Conservation (phyloP, 1,139 yeast genomes). For the Saccharomyces hybrid region DNA sequence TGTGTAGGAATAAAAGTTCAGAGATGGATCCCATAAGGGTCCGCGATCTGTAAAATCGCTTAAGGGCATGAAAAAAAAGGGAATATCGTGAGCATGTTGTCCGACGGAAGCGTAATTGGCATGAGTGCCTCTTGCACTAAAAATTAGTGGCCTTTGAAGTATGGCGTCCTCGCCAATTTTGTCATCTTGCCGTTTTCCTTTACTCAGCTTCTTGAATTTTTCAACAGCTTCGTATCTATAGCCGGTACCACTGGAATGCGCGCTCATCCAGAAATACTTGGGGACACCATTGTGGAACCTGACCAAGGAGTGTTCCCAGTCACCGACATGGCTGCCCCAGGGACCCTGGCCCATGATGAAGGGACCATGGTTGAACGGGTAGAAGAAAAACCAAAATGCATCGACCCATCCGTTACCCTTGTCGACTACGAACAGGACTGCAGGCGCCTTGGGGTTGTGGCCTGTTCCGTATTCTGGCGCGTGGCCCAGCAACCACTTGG, state of each 20-base stretch:
- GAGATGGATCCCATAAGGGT: constrained; percentile 82
- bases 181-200: constrained; percentile 14
- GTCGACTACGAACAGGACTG: constrained; percentile 71
- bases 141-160: constrained; percentile 55
- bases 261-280: constrained; percentile 87
- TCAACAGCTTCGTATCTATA: constrained; percentile 67
- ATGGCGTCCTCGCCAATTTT: neutral
- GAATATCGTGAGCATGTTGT: constrained; percentile 86
- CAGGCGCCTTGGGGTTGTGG: constrained; percentile 64
- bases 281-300: constrained; percentile 75
- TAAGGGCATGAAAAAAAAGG: constrained; percentile 60
- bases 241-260: constrained; percentile 96
- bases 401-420: constrained; percentile 82
- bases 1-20: constrained; percentile 71
- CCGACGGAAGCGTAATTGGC: constrained; percentile 94
- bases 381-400: constrained; percentile 89
- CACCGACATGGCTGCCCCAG: constrained; percentile 90
- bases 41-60: constrained; percentile 91
- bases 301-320: constrained; percentile 90
- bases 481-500: constrained; percentile 77
- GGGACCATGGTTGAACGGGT: constrained; percentile 85
- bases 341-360: constrained; percentile 96
- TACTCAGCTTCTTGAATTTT: constrained; percentile 39
- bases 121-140: constrained; percentile 88
- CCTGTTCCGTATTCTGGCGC: constrained; percentile 64